Base-by-base conservation (phyloP, 345 rosid species). In the Ceriops zippeliana region DNA sequence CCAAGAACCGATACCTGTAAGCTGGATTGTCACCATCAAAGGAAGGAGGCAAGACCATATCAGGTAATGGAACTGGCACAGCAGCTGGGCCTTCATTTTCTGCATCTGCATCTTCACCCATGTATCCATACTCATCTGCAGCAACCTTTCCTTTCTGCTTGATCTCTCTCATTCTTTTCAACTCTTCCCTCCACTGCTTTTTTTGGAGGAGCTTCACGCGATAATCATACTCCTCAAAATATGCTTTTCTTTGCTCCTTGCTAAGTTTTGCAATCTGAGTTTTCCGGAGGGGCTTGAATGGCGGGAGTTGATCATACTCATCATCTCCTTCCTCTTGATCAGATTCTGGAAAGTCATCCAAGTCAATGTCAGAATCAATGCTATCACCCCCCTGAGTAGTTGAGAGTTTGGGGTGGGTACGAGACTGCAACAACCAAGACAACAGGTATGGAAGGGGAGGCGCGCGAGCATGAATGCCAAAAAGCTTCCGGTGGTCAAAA, bases 381-480 rank as follows among this genome's bases (percentile, higher is more conserved):
- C 80, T 84, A 51, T 89, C 97, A 80, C 80, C 84, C 73, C 96
- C 97, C 76, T 89, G 93, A 68, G 88, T 91, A 78, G 85, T 65
- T 51, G 95, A 27, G 70, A 86, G 89, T 63, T 87, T 89, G 26
- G 96, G 98, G 69, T 91, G 96, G 30, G 91, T 54, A 46, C 96
- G 97, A 61, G 97, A 88, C 85, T 93, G 97, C 86, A 93, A 82
- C 77, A 93, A 78, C 97, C 90, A 91, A 63, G 98, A 93, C 72
- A 93, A 61, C 76, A 91, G 66, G 83, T 93, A 91, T 26, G 96
- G 97, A 19, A 93, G 92, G 42, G 98, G 96, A 30, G 96, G 97
- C 0, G 97, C 76, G 53, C 96, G 91, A 65, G 70, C 81, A 65
- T 91, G 97, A 72, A 86, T 84, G 64, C 97, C 98, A 79, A 93